Evolutionary conservation across 1,139 yeast genomes (phyloP).

Genomic region (Sporopachydermia cereana): DNA sequence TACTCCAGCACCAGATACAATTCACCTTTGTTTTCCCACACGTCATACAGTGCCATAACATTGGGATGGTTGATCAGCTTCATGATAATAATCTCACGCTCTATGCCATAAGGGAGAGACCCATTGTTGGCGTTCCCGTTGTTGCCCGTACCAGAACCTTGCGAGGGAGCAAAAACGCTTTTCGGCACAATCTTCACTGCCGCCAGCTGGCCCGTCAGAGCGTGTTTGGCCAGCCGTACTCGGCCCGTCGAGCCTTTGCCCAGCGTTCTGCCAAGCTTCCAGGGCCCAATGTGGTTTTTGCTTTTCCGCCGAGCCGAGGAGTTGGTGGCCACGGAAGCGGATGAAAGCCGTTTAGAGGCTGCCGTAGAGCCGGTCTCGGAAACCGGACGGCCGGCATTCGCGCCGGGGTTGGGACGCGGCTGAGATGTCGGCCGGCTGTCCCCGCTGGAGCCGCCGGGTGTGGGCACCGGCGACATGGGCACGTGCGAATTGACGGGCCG

Average conservation of each 20-base stretch:
- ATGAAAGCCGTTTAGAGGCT: constrained; percentile 53
- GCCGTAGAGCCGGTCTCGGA: constrained; percentile 34
- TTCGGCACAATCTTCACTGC: constrained; percentile 97
- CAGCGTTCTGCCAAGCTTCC: constrained; percentile 89
- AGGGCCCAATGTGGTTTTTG: constrained; percentile 81
- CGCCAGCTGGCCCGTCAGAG: constrained; percentile 75
- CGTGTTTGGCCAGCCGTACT: constrained; percentile 83
- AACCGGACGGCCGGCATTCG: constrained; percentile 24
- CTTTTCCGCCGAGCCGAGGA: constrained; percentile 38
- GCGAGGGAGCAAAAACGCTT: constrained; percentile 38
- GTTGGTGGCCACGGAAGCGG: constrained; percentile 38
- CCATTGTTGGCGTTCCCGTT: constrained; percentile 37
- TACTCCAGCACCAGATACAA: constrained; percentile 84
- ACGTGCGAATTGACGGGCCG: not conserved
- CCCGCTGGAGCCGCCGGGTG: not conserved
- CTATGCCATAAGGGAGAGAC: constrained; percentile 83
- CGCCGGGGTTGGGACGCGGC: constrained; percentile 10
- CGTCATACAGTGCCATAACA: constrained; percentile 92
- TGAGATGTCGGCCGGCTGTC: constrained; percentile 21
- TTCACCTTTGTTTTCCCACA: constrained; percentile 96
- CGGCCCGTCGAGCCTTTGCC: constrained; percentile 96
- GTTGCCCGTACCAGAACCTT: constrained; percentile 18
- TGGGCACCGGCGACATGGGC: not conserved
- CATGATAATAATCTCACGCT: constrained; percentile 88
- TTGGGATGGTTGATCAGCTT: constrained; percentile 87